phyloP scores from a whole-genome alignment of 1,139 yeast genomes.

The Nakaseomyces uthaithaninus region DNA sequence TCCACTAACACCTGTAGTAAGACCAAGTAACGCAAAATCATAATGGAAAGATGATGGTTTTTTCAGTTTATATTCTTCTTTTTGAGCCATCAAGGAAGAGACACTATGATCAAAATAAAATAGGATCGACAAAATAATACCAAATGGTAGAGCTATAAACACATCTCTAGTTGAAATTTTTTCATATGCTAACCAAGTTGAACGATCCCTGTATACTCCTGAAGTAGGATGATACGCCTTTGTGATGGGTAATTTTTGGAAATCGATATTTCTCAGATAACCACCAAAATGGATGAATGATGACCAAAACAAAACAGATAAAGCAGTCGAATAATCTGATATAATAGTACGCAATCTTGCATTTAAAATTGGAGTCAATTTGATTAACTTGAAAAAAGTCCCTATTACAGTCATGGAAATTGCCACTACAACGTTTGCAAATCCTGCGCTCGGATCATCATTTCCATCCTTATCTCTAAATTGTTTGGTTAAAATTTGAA shows the following conservation, averaged over 20 bases:
- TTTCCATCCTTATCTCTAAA: slow-evolving; percentile 37
- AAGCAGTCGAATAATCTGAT: slow-evolving; percentile 79
- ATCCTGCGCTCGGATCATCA: slow-evolving; percentile 47
- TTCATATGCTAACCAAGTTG: slow-evolving; percentile 47
- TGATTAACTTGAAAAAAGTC: slow-evolving; percentile 51
- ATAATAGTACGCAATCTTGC: slow-evolving; percentile 58
- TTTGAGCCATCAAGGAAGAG: slow-evolving; percentile 86
- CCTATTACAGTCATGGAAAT: slow-evolving; percentile 71
- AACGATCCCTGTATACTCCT: slow-evolving; percentile 22
- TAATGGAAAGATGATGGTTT: slow-evolving; percentile 91
- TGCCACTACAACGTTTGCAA: slow-evolving; percentile 66
- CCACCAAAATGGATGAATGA: slow-evolving; percentile 91
- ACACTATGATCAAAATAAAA: slow-evolving; percentile 95
- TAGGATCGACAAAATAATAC: slow-evolving; percentile 67
- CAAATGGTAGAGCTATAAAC: slow-evolving; percentile 88
- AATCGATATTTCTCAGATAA: slow-evolving; percentile 42
- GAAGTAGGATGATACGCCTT: slow-evolving; percentile 72
- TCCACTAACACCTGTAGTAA: slow-evolving; percentile 83
- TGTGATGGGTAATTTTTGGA: slow-evolving; percentile 63
- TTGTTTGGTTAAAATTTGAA: slow-evolving; percentile 69
- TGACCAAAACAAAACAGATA: slow-evolving; percentile 78
- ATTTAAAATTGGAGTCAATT: slow-evolving; percentile 51
- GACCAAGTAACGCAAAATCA: slow-evolving; percentile 78
- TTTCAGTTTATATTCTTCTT: slow-evolving; percentile 65
- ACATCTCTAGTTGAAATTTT: slow-evolving; percentile 62